phyloP scores from a whole-genome alignment of 2,329 filamentous ascomycete species.

The Hymenoscyphus occultus region DNA sequence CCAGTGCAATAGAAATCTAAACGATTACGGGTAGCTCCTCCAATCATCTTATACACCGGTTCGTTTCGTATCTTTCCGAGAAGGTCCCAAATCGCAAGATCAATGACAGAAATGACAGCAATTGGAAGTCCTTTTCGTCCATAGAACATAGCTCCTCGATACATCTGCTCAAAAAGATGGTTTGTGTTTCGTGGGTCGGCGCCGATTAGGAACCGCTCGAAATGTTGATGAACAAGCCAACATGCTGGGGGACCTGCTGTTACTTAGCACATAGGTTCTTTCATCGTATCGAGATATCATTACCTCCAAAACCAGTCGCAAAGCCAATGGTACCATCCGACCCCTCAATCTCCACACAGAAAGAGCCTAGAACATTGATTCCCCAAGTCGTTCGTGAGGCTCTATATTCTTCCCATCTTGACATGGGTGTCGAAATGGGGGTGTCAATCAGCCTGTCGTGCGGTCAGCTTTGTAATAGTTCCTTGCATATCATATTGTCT shows the following conservation, averaged over 20 bases:
- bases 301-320: slow-evolving; percentile 86
- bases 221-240: slow-evolving; percentile 92
- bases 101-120: slow-evolving; percentile 91
- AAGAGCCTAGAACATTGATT: slow-evolving; percentile 91
- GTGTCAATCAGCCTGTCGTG: slow-evolving; percentile 81
- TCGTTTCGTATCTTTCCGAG: slow-evolving; percentile 88
- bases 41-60: slow-evolving; percentile 92
- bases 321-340: slow-evolving; percentile 91
- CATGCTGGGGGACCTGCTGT: slow-evolving; percentile 74
- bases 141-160: slow-evolving; percentile 93
- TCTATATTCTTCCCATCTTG: slow-evolving; percentile 83
- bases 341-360: slow-evolving; percentile 85
- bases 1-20: slow-evolving; percentile 95
- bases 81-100: slow-evolving; percentile 89
- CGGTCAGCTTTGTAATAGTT: slow-evolving; percentile 38
- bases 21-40: slow-evolving; percentile 78
- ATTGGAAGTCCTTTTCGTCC: slow-evolving; percentile 87
- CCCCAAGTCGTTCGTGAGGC: slow-evolving; percentile 88
- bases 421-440: slow-evolving; percentile 90
- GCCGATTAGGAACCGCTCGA: slow-evolving; percentile 85
- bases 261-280: background rate
- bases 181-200: slow-evolving; percentile 90
- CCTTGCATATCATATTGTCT: slow-evolving; percentile 22
- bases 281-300: slow-evolving; percentile 17
- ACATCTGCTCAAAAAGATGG: slow-evolving; percentile 94